A percentile compares a stretch with the other conserved stretches of the same genome.
Evolutionary conservation across 2,329 filamentous ascomycete genomes (phyloP).

Genomic region (Sporothrix variecibatus): DNA sequence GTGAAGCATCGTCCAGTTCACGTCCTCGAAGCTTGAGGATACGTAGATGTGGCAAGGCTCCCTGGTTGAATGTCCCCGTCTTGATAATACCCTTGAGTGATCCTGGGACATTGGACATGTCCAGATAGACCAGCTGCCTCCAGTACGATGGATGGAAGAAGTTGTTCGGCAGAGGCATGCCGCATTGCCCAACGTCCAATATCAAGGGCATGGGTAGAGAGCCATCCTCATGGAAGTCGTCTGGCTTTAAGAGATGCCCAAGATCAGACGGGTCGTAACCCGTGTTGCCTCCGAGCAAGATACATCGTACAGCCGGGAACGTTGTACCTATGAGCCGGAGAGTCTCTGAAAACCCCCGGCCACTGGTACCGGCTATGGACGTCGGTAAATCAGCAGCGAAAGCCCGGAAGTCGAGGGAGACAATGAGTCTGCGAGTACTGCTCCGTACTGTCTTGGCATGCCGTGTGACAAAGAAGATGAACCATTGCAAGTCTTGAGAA

Average conservation of each 20-base stretch:
- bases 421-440: slow-evolving; percentile 48
- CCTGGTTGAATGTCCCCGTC: slow-evolving; percentile 28
- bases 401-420: slow-evolving; percentile 50
- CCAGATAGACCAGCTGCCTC: slow-evolving; percentile 52
- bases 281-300: slow-evolving; percentile 52
- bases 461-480: slow-evolving; percentile 48
- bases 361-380: slow-evolving; percentile 45
- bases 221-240: slow-evolving; percentile 18
- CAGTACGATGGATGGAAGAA: slow-evolving; percentile 46
- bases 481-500: slow-evolving; percentile 51
- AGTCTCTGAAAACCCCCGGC: slow-evolving; percentile 42
- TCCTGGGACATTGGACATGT: slow-evolving; percentile 53
- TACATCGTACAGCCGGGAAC: slow-evolving; percentile 49
- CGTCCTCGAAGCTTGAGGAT: slow-evolving; percentile 54
- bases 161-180: slow-evolving; percentile 42
- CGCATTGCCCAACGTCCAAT: slow-evolving; percentile 50
- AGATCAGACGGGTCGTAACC: slow-evolving; percentile 48
- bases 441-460: slow-evolving; percentile 41
- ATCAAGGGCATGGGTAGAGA: slow-evolving; percentile 39
- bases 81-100: slow-evolving; percentile 42
- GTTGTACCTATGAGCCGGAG: slow-evolving; percentile 43
- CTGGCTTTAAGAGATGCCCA: neutral
- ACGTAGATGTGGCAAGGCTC: slow-evolving; percentile 49
- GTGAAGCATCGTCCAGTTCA: slow-evolving; percentile 48
- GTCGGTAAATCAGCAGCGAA: slow-evolving; percentile 45